A percentile compares a stretch with the other conserved stretches of the same genome.
These are phyloP conservation scores for Geranomyces michiganensis DNA, from an alignment of 192 early-diverging fungal genomes.

Conservation along the genomic window DNA sequence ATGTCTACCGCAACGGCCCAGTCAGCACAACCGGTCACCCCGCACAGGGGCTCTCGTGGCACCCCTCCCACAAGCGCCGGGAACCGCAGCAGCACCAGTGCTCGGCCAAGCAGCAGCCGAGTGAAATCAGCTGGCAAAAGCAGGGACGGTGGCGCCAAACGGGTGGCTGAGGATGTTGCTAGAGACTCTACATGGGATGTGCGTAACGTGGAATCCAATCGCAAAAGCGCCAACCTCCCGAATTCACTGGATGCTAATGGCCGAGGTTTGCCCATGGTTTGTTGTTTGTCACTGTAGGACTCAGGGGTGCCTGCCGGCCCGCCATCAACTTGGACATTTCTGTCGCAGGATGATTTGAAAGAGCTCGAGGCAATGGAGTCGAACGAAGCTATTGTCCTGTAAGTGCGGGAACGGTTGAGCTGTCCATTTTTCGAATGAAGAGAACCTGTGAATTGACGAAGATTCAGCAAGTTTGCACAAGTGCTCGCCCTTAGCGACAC, in stretches of 20 bases:
- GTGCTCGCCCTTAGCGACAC: constrained; percentile 9
- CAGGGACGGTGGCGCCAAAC: neutral
- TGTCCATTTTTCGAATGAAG: neutral
- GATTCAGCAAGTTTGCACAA: constrained; percentile 26
- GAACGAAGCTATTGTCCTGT: constrained; percentile 2
- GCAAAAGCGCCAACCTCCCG: too few relatives aligned
- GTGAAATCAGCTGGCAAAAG: constrained; percentile 25
- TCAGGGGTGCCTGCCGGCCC: neutral
- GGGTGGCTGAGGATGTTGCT: neutral
- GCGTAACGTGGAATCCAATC: too few relatives aligned
- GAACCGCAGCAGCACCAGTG: neutral
- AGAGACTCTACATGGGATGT: constrained; percentile 7
- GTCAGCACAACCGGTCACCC: constrained; percentile 2
- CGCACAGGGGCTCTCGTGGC: neutral
- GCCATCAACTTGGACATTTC: constrained; percentile 22
- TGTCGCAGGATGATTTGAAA: constrained; percentile 16
- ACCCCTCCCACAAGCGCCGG: constrained; percentile 25
- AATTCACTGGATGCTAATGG: too few relatives aligned
- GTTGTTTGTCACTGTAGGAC: too few relatives aligned
- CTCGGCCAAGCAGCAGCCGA: constrained; percentile 22
- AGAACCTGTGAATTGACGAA: neutral
- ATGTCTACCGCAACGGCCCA: constrained; percentile 7
- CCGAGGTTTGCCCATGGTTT: neutral
- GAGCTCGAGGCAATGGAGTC: constrained; percentile 3
- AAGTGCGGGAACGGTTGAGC: neutral